These are phyloP conservation scores for Epicoccum sorghinum DNA, from an alignment of 2,329 filamentous ascomycete genomes.

Conservation along the genomic window DNA sequence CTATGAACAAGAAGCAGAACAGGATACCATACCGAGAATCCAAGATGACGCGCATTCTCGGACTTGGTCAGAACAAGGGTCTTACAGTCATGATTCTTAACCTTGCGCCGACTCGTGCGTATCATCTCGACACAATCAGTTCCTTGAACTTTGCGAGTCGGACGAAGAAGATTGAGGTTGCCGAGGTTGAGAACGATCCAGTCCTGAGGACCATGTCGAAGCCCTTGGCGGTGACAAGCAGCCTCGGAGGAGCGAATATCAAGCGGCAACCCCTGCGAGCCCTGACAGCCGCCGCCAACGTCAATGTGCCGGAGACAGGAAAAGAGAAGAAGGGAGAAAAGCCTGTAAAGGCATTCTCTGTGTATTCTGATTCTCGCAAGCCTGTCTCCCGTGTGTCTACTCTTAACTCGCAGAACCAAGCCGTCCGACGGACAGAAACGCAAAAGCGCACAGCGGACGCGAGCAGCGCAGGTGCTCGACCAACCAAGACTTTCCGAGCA, in stretches of 20 bases:
- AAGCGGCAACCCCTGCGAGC: conserved; percentile 79
- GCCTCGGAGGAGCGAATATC: conserved; percentile 46
- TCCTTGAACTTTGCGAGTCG: conserved; percentile 94
- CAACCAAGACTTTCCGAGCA: conserved; percentile 48
- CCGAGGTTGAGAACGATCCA: conserved; percentile 94
- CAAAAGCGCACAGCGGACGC: conserved; percentile 54
- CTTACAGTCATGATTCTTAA: conserved; percentile 97
- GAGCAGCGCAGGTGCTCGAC: conserved; percentile 45
- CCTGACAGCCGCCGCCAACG: conserved; percentile 76
- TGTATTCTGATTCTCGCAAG: conserved; percentile 72
- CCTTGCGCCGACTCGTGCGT: conserved; percentile 86
- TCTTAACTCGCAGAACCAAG: conserved; percentile 41
- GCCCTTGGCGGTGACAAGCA: conserved; percentile 45
- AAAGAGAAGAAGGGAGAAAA: conserved; percentile 64
- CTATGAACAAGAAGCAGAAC: conserved; percentile 76
- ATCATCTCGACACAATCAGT: conserved; percentile 91
- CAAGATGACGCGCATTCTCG: conserved; percentile 96
- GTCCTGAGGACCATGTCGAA: conserved; percentile 64
- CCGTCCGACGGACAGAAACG: conserved; percentile 45
- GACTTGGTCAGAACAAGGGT: conserved; percentile 91
- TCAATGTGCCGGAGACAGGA: conserved; percentile 64
- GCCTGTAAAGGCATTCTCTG: conserved; percentile 82
- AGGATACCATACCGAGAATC: conserved; percentile 93
- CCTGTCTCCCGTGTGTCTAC: conserved; percentile 36
- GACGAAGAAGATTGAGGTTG: conserved; percentile 94